Base-by-base conservation (phyloP, 139 green algal species). In the Ettlia oleoabundans region DNA sequence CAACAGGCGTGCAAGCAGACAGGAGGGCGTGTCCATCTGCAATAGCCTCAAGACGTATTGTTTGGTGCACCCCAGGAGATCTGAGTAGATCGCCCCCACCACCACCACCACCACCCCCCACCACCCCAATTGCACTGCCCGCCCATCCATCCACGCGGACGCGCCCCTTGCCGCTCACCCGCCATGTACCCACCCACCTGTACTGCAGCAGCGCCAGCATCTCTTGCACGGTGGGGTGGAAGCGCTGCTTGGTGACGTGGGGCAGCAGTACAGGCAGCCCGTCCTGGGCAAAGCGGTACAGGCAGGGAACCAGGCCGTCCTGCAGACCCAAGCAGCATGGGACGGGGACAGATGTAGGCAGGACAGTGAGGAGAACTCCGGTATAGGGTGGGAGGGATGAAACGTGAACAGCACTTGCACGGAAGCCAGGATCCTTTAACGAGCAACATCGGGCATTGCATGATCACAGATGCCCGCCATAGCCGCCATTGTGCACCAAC, bases 211-310 rank as follows among this genome's bases (percentile, higher is more conserved):
- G 79, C 3, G 30, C 38, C 43, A 92, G 41, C 71, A 96, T 89
- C 83, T 95, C 91, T 3, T 83, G 68, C 9, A 87, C 42, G 1
- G 82, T 86, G 8, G 90, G 87, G 33, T 81, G 52, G 18, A 96
- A 61, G 58, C 85, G 66, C 87, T 96, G 94, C 66, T 86, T 89
- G 53, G 90, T 95, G 26, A 98, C 69, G 86, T 94, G 83, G n/a
- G 94, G 92, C 82, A 98, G 84, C 62, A 97, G 61, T 43, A 92
- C 86, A 21, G 90, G 91, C 76, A 98, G 80, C 4, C 95, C 95
- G 84, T 98, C 96, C 90, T 98, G 95, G 15, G 85, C 78, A 22
- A 97, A 78, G 33, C 95, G 91, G 92, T 97, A 98, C n/a, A 80
- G 28, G 91, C 93, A 97, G n/a, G 55, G 40, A 24, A 87, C 76